These are phyloP conservation scores for Venturiaceae sp. DNA, from an alignment of 2,329 filamentous ascomycete genomes.

Conservation along the genomic window DNA sequence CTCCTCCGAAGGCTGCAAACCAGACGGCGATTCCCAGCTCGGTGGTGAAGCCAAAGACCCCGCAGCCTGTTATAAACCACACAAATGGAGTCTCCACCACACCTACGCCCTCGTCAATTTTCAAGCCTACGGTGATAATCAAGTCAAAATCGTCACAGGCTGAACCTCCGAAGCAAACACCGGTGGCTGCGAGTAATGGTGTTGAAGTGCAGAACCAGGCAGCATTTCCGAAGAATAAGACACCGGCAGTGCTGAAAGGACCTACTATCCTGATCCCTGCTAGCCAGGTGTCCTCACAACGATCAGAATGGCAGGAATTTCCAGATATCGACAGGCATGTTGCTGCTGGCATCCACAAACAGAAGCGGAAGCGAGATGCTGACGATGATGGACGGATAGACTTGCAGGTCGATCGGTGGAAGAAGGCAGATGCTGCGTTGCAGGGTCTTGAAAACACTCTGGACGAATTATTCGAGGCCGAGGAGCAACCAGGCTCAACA, in stretches of 20 bases:
- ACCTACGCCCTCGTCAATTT: neutral
- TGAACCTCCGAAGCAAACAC: neutral
- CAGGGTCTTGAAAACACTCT: constrained; percentile 61
- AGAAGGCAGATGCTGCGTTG: constrained; percentile 68
- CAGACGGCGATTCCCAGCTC: neutral
- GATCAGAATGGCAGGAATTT: constrained; percentile 20
- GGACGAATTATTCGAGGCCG: constrained; percentile 64
- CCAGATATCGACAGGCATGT: constrained; percentile 9
- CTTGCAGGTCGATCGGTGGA: constrained; percentile 65
- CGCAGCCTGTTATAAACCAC: neutral
- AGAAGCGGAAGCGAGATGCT: constrained; percentile 45
- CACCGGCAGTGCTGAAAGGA: neutral
- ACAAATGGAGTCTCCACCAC: neutral
- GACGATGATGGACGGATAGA: constrained; percentile 44
- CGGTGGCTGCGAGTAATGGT: neutral
- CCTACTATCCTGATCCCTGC: neutral
- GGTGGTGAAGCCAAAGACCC: neutral
- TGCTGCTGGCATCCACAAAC: neutral
- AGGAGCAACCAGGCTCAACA: constrained; percentile 54
- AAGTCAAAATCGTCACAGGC: neutral
- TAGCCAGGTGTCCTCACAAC: constrained; percentile 11
- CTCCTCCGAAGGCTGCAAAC: neutral
- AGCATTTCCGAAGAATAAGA: neutral
- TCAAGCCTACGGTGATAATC: neutral
- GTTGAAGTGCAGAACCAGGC: neutral